phyloP scores from a whole-genome alignment of 2,329 filamentous ascomycete genomes.

The Scedosporium boydii region DNA sequence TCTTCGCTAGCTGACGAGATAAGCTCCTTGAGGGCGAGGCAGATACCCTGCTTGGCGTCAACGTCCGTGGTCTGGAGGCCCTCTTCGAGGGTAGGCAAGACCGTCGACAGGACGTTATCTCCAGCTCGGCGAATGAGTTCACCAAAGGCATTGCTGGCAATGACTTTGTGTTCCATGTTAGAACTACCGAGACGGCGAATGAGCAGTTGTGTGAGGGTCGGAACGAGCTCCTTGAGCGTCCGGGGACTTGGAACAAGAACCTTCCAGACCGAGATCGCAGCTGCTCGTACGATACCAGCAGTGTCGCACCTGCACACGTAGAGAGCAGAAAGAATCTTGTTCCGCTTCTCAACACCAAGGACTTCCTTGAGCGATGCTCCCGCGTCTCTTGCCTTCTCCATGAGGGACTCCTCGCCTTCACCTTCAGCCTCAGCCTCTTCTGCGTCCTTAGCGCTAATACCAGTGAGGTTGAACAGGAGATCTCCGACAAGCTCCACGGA shows the following conservation, averaged over 20 bases:
- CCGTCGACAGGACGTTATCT: constrained; percentile 77
- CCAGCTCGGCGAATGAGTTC: constrained; percentile 96
- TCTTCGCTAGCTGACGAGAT: constrained; percentile 84
- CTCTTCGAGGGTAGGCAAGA: constrained; percentile 87
- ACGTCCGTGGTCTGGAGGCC: constrained; percentile 80
- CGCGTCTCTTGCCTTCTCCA: constrained; percentile 69
- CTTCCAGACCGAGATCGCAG: constrained; percentile 93
- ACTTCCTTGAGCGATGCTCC: constrained; percentile 89
- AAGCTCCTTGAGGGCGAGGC: constrained; percentile 87
- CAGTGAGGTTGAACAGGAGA: constrained; percentile 92
- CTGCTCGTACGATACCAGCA: constrained; percentile 78
- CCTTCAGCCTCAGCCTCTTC: constrained; percentile 50
- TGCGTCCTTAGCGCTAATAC: constrained; percentile 72
- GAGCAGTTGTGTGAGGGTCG: constrained; percentile 87
- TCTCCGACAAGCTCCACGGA: constrained; percentile 97
- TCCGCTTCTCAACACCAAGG: constrained; percentile 89
- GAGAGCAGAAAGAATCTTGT: constrained; percentile 92
- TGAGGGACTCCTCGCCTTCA: constrained; percentile 71
- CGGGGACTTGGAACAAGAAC: constrained; percentile 84
- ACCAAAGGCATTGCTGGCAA: constrained; percentile 92
- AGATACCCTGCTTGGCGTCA: constrained; percentile 94
- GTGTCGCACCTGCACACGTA: constrained; percentile 98
- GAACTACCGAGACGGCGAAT: constrained; percentile 89
- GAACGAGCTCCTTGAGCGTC: constrained; percentile 89
- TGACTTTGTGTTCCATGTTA: constrained; percentile 98